Percentiles rank a stretch among this genome's conserved stretches.
phyloP scores from a whole-genome alignment of 208 protist genomes.

The Leptomonas seymouri region DNA sequence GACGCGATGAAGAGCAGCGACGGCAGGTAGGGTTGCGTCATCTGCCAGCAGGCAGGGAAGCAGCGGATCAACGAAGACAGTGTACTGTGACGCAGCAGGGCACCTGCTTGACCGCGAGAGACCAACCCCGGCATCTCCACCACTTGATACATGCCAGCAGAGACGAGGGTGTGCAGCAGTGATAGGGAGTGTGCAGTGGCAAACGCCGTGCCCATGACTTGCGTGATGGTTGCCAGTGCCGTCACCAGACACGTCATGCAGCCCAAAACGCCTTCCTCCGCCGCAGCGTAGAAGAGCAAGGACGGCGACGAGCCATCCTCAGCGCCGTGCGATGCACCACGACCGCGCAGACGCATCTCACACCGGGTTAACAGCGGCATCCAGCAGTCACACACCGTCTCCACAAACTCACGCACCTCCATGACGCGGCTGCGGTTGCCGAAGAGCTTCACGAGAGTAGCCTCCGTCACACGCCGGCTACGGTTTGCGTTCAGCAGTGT shows the following conservation, averaged over 20 bases:
- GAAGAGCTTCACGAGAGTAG: constrained; percentile 76
- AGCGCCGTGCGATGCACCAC: not conserved
- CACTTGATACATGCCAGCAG: constrained; percentile 56
- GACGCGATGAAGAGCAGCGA: constrained; percentile 53
- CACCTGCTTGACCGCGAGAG: constrained; percentile 43
- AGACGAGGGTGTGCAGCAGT: constrained; percentile 56
- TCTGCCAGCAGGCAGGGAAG: constrained; percentile 84
- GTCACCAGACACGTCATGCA: constrained; percentile 47
- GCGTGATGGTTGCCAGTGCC: constrained; percentile 57
- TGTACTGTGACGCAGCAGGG: constrained; percentile 72
- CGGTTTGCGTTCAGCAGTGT: constrained; percentile 84
- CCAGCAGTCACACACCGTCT: constrained; percentile 47
- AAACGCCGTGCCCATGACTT: constrained; percentile 78
- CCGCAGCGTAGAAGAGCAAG: not conserved
- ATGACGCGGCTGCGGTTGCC: constrained; percentile 75
- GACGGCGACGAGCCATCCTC: not conserved
- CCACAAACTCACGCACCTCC: constrained; percentile 64
- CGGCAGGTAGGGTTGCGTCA: constrained; percentile 81
- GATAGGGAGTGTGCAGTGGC: constrained; percentile 49
- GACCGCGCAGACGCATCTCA: constrained; percentile 34
- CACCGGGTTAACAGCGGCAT: constrained; percentile 48
- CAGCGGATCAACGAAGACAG: constrained; percentile 64
- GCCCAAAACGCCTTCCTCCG: constrained; percentile 33
- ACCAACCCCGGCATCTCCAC: constrained; percentile 53
- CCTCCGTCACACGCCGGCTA: constrained; percentile 70